Conservation (phyloP, 495 filamentous ascomycete species). For the Lepraria neglecta region DNA sequence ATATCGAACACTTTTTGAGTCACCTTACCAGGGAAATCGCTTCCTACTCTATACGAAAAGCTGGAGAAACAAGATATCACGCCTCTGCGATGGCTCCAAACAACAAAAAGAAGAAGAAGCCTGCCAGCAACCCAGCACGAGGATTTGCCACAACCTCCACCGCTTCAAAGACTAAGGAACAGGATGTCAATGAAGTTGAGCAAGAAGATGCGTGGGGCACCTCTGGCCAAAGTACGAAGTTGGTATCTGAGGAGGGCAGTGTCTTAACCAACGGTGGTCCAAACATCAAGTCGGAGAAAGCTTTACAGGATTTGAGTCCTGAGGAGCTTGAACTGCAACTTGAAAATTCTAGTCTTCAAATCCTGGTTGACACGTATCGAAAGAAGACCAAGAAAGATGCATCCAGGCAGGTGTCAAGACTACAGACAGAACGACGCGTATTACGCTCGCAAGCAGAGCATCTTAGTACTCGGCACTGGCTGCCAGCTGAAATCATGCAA, state of each 20-base stretch:
- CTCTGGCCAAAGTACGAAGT: neutral
- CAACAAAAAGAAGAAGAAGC: conserved; percentile 86
- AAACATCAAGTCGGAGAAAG: conserved; percentile 22
- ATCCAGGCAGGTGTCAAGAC: conserved; percentile 58
- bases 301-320: conserved; percentile 54
- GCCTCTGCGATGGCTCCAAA: conserved; percentile 56
- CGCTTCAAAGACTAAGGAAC: conserved; percentile 58
- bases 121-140: conserved; percentile 72
- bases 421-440: conserved; percentile 72
- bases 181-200: neutral
- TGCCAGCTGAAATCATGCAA: conserved; percentile 71
- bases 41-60: neutral
- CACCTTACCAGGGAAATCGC: no score
- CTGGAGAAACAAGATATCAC: neutral
- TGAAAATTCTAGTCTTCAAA: conserved; percentile 74
- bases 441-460: conserved; percentile 65
- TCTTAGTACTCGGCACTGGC: conserved; percentile 68
- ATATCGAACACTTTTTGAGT: no score
- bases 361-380: conserved; percentile 72
- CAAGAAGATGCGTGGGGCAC: neutral
- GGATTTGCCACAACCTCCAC: conserved; percentile 90
- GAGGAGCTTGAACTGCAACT: conserved; percentile 81
- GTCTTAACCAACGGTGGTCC: neutral
- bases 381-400: conserved; percentile 62
- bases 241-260: neutral